Percentiles rank a stretch among this genome's conserved stretches.
These are phyloP conservation scores for Chalara sp. DNA, from an alignment of 2,329 filamentous ascomycete species.

Conservation along the genomic window DNA sequence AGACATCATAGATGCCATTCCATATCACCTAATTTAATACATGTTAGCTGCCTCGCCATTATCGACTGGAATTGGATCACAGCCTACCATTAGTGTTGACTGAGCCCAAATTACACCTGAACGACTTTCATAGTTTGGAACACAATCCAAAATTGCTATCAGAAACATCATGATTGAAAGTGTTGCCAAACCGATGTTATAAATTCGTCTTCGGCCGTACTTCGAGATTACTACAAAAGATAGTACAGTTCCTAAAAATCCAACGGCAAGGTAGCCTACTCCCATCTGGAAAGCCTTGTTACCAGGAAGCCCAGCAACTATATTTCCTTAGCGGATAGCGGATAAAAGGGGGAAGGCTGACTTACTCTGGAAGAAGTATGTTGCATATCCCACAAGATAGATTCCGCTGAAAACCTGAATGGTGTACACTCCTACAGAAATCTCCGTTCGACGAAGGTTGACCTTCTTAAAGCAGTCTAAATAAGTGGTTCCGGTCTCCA, in stretches of 20 bases:
- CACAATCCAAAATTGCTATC: conserved; percentile 31
- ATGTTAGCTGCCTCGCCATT: too few relatives aligned
- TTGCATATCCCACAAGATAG: conserved; percentile 55
- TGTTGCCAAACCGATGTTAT: conserved; percentile 50
- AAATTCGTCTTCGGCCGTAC: conserved; percentile 56
- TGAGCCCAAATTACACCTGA: conserved; percentile 28
- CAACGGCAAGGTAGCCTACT: conserved; percentile 18
- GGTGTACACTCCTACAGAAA: conserved; percentile 46
- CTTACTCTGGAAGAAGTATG: conserved; percentile 46
- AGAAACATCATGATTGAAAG: conserved; percentile 46
- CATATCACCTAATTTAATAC: conserved; percentile 8
- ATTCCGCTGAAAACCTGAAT: conserved; percentile 57
- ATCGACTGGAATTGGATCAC: too few relatives aligned
- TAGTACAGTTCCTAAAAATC: conserved; percentile 34
- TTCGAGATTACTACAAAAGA: conserved; percentile 42
- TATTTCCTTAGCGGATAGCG: too few relatives aligned
- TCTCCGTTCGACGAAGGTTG: conserved; percentile 47
- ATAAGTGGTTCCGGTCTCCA: conserved; percentile 36
- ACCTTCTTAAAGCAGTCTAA: conserved; percentile 44
- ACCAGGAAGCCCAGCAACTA: not conserved
- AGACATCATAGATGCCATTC: conserved; percentile 28
- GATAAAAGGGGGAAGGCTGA: not conserved
- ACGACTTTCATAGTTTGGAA: conserved; percentile 9
- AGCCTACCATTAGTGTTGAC: conserved; percentile 20
- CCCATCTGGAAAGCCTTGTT: conserved; percentile 30